Evolutionary conservation across 1,284 basidiomycete species (phyloP).

Genomic region (Ceratobasidium sp.): DNA sequence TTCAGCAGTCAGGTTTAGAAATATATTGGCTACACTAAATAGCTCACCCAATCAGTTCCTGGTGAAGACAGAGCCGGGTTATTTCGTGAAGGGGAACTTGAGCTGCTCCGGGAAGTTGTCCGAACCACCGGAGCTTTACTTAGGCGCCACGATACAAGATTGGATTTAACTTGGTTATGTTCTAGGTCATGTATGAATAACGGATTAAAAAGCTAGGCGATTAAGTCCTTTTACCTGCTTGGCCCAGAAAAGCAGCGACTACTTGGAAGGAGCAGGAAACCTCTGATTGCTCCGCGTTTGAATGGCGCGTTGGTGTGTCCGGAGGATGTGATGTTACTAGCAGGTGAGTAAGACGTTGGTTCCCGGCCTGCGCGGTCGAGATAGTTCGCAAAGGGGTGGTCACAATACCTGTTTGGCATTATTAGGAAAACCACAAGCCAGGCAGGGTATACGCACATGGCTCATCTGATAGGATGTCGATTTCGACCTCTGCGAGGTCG

Average conservation of each 20-base stretch:
- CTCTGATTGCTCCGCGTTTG: not conserved
- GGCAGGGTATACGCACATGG: slow-evolving; percentile 52
- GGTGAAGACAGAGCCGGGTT: not conserved
- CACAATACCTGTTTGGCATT: slow-evolving; percentile 50
- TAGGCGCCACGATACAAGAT: slow-evolving; percentile 10
- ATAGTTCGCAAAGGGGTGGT: slow-evolving; percentile 58
- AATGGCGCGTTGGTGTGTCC: not conserved
- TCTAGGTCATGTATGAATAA: not conserved
- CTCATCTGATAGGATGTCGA: slow-evolving; percentile 56
- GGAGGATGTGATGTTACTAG: slow-evolving; percentile 55
- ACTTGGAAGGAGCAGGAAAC: slow-evolving; percentile 32
- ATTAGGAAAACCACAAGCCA: slow-evolving; percentile 35
- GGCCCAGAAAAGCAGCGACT: slow-evolving; percentile 17
- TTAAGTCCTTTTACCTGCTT: not conserved
- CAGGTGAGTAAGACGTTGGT: slow-evolving; percentile 55
- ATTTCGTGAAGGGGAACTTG: slow-evolving; percentile 25
- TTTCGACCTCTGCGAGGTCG: slow-evolving; percentile 65
- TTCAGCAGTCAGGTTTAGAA: not conserved
- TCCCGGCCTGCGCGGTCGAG: slow-evolving; percentile 49
- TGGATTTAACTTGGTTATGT: not conserved
- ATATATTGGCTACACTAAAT: not conserved
- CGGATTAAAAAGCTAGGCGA: too few relatives aligned
- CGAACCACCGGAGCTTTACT: not conserved
- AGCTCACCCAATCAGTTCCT: slow-evolving; percentile 18
- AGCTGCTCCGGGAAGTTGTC: not conserved